These are phyloP conservation scores for Zelonia costaricensis DNA, from an alignment of 208 protist species.

Conservation along the genomic window DNA sequence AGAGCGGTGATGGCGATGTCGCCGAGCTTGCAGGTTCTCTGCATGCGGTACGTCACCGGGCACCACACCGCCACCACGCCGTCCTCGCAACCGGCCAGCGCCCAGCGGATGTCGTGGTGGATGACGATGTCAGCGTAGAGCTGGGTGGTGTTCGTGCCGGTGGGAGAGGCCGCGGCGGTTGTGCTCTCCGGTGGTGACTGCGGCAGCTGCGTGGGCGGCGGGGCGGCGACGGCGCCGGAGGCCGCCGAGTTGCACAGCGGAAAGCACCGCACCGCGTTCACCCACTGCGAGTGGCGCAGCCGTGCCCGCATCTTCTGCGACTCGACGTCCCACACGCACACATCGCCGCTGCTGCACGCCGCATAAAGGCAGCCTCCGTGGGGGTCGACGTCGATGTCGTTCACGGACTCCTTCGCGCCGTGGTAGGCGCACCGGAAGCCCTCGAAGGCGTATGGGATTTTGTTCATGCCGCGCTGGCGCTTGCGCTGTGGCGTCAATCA, in stretches of 20 bases:
- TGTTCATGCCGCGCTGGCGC: slow-evolving; percentile 12
- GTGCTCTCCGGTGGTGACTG: neutral
- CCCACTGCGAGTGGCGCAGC: slow-evolving; percentile 34
- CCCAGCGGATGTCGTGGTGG: slow-evolving; percentile 16
- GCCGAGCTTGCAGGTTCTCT: slow-evolving; percentile 21
- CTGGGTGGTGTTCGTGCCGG: neutral
- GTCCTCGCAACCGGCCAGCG: slow-evolving; percentile 46
- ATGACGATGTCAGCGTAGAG: neutral
- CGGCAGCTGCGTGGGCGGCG: neutral
- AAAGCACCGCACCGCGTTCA: slow-evolving; percentile 53
- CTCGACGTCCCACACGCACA: slow-evolving; percentile 40
- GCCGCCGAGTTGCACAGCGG: slow-evolving; percentile 28
- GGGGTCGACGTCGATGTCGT: slow-evolving; percentile 43
- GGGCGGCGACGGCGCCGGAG: neutral
- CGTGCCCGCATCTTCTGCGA: slow-evolving; percentile 28
- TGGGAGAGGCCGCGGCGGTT: too few relatives aligned
- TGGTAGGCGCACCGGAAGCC: slow-evolving; percentile 23
- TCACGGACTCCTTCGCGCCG: slow-evolving; percentile 34
- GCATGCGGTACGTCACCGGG: slow-evolving; percentile 37
- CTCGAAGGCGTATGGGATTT: slow-evolving; percentile 25
- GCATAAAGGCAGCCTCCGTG: slow-evolving; percentile 40
- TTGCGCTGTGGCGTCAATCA: neutral
- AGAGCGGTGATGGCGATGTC: slow-evolving; percentile 27
- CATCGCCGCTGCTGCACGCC: slow-evolving; percentile 34
- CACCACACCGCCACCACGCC: slow-evolving; percentile 40